A percentile compares a stretch with the other conserved stretches of the same genome.
Conservation (phyloP, 1,139 yeast genomes). For the Yamadazyma dushanensis region DNA sequence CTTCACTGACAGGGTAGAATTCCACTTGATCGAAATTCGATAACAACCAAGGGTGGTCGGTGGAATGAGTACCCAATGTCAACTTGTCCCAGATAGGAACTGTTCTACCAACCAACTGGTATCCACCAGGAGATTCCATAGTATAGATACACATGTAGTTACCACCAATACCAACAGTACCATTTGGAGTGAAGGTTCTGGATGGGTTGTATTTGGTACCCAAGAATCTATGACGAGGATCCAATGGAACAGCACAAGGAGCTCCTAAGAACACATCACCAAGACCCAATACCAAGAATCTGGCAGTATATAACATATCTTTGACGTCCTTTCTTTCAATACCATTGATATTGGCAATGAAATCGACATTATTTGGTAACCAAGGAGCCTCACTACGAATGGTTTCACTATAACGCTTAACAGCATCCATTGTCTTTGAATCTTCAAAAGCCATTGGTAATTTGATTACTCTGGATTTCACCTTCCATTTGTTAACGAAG, state of each 20-base stretch:
- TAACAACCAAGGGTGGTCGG: slow-evolving; percentile 79
- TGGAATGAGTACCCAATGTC: slow-evolving; percentile 66
- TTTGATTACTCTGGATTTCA: slow-evolving; percentile 76
- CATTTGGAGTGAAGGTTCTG: slow-evolving; percentile 93
- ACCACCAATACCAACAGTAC: slow-evolving; percentile 97
- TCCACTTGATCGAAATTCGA: slow-evolving; percentile 92
- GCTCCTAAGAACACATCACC: slow-evolving; percentile 98
- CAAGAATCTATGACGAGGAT: slow-evolving; percentile 88
- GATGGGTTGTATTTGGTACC: slow-evolving; percentile 97
- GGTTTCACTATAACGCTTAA: slow-evolving; percentile 87
- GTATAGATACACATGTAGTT: slow-evolving; percentile 98
- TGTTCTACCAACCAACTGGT: slow-evolving; percentile 94
- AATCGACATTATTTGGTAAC: slow-evolving; percentile 97
- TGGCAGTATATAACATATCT: slow-evolving; percentile 82
- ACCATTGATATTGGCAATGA: slow-evolving; percentile 85
- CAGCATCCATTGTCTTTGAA: slow-evolving; percentile 82
- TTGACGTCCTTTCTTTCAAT: slow-evolving; percentile 73
- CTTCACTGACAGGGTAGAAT: slow-evolving; percentile 87
- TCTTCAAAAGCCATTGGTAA: slow-evolving; percentile 98
- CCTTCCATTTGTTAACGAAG: slow-evolving; percentile 79
- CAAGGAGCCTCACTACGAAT: slow-evolving; percentile 93
- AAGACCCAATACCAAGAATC: slow-evolving; percentile 87
- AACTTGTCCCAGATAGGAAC: slow-evolving; percentile 97
- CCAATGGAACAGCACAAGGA: slow-evolving; percentile 97
- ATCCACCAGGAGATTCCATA: slow-evolving; percentile 98